Evolutionary conservation across 2,329 filamentous ascomycete genomes (phyloP).

Genomic region (Zelopaecilomyces penicillatus): DNA sequence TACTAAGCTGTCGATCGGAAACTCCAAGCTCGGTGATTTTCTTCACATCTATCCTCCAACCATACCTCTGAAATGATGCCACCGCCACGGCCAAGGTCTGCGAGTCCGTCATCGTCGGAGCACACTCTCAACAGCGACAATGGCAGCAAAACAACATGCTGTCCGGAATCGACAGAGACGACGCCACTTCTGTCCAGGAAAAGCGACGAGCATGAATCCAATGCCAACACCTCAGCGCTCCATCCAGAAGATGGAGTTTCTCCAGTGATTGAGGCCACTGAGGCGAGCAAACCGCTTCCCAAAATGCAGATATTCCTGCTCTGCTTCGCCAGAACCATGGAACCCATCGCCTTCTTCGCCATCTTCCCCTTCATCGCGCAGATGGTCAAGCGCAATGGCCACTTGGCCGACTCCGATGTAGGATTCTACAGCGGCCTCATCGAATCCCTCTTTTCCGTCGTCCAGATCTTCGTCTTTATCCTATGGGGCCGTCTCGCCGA

Average conservation of each 20-base stretch:
- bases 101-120: slow-evolving; percentile 5
- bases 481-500: slow-evolving; percentile 59
- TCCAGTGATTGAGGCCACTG: not conserved
- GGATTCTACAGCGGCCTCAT: slow-evolving; percentile 76
- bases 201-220: no score
- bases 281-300: slow-evolving; percentile 40
- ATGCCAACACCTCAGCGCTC: no score
- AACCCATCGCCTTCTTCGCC: slow-evolving; percentile 72
- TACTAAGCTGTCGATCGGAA: no score
- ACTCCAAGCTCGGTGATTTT: no score
- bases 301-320: slow-evolving; percentile 58
- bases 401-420: slow-evolving; percentile 54
- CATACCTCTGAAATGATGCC: no score
- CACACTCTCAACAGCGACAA: slow-evolving; percentile 4
- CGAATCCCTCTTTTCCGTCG: slow-evolving; percentile 63
- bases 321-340: slow-evolving; percentile 64
- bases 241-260: no score
- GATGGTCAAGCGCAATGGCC: slow-evolving; percentile 63
- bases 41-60: no score
- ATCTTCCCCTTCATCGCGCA: slow-evolving; percentile 75
- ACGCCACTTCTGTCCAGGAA: not conserved
- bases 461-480: slow-evolving; percentile 72
- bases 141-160: not conserved
- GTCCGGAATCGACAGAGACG: not conserved
- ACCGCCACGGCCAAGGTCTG: no score